Evolutionary conservation across 257 asterid species (phyloP).

Genomic region (Parsonsia alboflavescens): DNA sequence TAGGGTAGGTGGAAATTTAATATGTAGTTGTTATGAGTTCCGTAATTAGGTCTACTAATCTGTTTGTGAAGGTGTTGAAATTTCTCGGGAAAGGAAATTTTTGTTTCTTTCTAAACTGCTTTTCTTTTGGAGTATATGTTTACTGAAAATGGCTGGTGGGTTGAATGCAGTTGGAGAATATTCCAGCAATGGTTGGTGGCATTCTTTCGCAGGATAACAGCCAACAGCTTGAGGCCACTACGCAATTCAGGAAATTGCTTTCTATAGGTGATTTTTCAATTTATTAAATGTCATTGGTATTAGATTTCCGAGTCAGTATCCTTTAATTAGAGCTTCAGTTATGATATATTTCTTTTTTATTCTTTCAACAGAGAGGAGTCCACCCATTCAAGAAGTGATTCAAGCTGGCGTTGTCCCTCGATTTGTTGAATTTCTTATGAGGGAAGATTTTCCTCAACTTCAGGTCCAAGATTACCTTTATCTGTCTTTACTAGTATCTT

Average conservation of each 20-base stretch:
- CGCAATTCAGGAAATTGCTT: slow-evolving; percentile 69
- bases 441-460: slow-evolving; percentile 83
- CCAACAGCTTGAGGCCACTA: slow-evolving; percentile 67
- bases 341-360: background rate
- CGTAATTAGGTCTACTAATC: background rate
- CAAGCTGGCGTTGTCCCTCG: slow-evolving; percentile 88
- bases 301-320: background rate
- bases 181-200: slow-evolving; percentile 68
- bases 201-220: slow-evolving; percentile 53
- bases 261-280: slow-evolving; percentile 52
- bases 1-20: too few relatives aligned
- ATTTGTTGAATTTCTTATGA: slow-evolving; percentile 62
- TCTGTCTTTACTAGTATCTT: background rate
- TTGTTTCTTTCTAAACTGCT: background rate
- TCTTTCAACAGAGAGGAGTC: slow-evolving; percentile 57
- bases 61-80: background rate
- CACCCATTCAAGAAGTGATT: slow-evolving; percentile 83
- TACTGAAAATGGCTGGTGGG: background rate
- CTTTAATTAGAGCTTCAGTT: background rate
- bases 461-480: slow-evolving; percentile 38
- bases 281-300: background rate
- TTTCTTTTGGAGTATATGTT: background rate
- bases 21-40: background rate
- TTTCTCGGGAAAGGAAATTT: too few relatives aligned
- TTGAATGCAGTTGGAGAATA: slow-evolving; percentile 56